phyloP scores from a whole-genome alignment of 305 asterid genomes.

The Fraxinus ornus region DNA sequence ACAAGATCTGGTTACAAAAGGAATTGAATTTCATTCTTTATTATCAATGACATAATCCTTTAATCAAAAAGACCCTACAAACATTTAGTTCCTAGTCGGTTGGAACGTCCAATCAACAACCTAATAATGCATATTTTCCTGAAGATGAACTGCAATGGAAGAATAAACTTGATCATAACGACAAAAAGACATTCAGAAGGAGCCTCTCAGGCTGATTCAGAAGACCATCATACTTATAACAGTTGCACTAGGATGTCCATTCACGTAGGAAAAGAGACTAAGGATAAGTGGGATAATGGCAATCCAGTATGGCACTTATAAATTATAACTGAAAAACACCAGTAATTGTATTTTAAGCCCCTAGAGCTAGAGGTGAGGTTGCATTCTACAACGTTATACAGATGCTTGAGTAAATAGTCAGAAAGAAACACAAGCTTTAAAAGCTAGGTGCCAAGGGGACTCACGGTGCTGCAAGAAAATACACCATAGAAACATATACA shows the following conservation, averaged over 20 bases:
- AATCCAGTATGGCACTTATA: neutral
- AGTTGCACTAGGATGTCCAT: neutral
- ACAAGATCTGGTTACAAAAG: conserved; percentile 6
- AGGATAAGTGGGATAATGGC: neutral
- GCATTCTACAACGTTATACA: neutral
- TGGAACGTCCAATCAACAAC: neutral
- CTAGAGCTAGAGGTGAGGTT: neutral
- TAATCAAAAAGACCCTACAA: conserved; percentile 6
- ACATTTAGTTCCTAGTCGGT: conserved; percentile 8
- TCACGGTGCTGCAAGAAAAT: neutral
- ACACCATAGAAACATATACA: neutral
- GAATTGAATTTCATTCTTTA: neutral
- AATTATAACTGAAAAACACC: neutral
- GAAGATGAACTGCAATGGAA: neutral
- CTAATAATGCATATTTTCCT: neutral
- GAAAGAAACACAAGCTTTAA: neutral
- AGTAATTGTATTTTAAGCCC: neutral
- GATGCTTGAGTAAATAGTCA: neutral
- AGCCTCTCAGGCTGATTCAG: conserved; percentile 2
- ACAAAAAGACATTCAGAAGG: neutral
- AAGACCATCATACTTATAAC: neutral
- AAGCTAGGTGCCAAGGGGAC: neutral
- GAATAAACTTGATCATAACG: neutral
- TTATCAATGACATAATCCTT: neutral
- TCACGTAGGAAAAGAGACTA: neutral